Conservation (phyloP, 2,329 filamentous ascomycete genomes). For the Botrytis pseudocinerea region DNA sequence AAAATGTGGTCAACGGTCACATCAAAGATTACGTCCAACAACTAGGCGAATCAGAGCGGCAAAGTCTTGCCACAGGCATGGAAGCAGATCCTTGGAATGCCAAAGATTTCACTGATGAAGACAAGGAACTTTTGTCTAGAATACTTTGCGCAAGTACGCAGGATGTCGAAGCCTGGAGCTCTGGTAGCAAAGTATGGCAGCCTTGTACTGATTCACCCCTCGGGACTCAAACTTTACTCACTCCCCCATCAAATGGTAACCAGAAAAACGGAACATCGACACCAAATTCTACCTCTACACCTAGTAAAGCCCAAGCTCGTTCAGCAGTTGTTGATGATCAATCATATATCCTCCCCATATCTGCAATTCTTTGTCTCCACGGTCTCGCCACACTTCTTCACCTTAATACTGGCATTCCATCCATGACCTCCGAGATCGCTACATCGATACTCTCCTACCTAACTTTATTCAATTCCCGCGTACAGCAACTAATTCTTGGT, state of each 20-base stretch:
- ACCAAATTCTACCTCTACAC: conserved; percentile 29
- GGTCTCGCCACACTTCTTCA: conserved; percentile 82
- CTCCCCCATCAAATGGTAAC: conserved; percentile 18
- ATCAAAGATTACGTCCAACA: conserved; percentile 77
- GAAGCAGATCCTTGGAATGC: conserved; percentile 80
- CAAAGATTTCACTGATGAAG: conserved; percentile 68
- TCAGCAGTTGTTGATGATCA: conserved; percentile 81
- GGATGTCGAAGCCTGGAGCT: conserved; percentile 67
- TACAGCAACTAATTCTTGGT: conserved; percentile 93
- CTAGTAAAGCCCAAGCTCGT: conserved; percentile 62
- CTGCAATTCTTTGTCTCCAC: conserved; percentile 76
- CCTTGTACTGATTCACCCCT: conserved; percentile 38
- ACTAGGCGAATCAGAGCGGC: conserved; percentile 70
- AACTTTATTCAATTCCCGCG: conserved; percentile 91
- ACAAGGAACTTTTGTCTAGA: conserved; percentile 59
- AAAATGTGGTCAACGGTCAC: conserved; percentile 77
- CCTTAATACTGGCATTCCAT: conserved; percentile 81
- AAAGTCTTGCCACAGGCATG: conserved; percentile 73
- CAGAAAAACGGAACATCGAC: conserved; percentile 44
- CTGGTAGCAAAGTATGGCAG: conserved; percentile 60
- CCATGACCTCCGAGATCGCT: conserved; percentile 82
- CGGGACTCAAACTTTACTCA: conserved; percentile 28
- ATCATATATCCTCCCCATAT: conserved; percentile 81
- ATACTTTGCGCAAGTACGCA: conserved; percentile 70
- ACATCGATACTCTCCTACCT: conserved; percentile 79